phyloP scores from a whole-genome alignment of 306 rosid species.

The Vigna trinervia region DNA sequence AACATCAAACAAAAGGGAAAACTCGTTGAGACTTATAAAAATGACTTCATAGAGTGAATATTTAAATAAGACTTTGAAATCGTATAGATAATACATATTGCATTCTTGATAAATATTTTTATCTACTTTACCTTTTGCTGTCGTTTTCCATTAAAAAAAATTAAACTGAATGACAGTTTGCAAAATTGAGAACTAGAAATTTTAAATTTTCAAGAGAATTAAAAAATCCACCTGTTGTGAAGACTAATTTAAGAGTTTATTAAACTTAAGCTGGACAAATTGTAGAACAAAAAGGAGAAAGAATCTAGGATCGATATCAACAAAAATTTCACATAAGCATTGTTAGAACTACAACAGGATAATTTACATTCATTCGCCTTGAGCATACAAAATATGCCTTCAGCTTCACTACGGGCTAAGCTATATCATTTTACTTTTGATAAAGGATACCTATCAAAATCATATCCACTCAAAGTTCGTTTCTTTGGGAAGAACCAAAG shows the following conservation, averaged over 20 bases:
- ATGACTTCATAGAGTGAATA: neutral
- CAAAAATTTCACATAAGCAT: neutral
- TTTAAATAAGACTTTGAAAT: neutral
- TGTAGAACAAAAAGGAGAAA: neutral
- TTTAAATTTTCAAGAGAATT: neutral
- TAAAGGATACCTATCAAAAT: conserved; percentile 50
- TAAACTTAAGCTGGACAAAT: neutral
- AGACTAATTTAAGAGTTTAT: conserved; percentile 5
- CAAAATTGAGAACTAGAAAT: neutral
- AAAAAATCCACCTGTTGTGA: neutral
- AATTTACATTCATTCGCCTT: neutral
- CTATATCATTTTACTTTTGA: conserved; percentile 20
- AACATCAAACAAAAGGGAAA: neutral
- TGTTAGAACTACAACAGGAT: neutral
- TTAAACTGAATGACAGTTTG: neutral
- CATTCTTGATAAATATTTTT: neutral
- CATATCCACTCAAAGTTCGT: conserved; percentile 89
- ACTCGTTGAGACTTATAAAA: neutral
- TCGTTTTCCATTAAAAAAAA: neutral
- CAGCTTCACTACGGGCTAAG: neutral
- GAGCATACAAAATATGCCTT: conserved; percentile 25
- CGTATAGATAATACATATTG: neutral
- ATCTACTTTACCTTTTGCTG: neutral
- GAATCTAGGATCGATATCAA: no score
- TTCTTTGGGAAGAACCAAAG: conserved; percentile 90